A percentile compares a stretch with the other conserved stretches of the same genome.
Conservation (phyloP, 176 grass and related monocot genomes). For the Coix lacrymajobi region DNA sequence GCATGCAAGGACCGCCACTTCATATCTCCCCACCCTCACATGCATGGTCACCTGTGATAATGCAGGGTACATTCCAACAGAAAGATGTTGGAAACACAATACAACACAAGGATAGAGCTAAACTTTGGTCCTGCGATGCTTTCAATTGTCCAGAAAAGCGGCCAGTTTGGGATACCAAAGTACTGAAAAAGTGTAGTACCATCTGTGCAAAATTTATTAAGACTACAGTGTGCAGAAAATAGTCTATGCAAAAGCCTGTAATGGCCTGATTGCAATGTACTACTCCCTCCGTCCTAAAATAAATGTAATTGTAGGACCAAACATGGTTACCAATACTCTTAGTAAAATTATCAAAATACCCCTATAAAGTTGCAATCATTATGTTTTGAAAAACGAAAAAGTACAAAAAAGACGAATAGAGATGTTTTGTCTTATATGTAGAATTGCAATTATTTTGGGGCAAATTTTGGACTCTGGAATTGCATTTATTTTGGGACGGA, state of each 20-base stretch:
- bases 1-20: slow-evolving; percentile 39
- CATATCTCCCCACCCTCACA: slow-evolving; percentile 27
- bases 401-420: too few species aligned
- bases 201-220: slow-evolving; percentile 5
- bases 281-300: too few species aligned
- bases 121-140: slow-evolving; percentile 10
- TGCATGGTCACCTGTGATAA: slow-evolving; percentile 50
- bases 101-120: slow-evolving; percentile 23
- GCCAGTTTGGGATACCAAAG: slow-evolving; percentile 9
- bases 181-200: slow-evolving; percentile 15
- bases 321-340: too few species aligned
- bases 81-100: slow-evolving; percentile 11
- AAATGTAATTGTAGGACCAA: too few species aligned
- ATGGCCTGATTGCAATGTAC: not conserved
- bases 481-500: too few species aligned
- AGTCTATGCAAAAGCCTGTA: not conserved
- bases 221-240: not conserved
- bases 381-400: too few species aligned
- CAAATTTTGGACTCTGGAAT: too few species aligned
- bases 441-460: too few species aligned
- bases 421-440: too few species aligned
- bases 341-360: too few species aligned
- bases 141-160: slow-evolving; percentile 22
- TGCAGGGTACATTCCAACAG: slow-evolving; percentile 25
- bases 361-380: too few species aligned